Evolutionary conservation across 441 rosid species (phyloP).

Genomic region (Euphorbia schlechtendalii): DNA sequence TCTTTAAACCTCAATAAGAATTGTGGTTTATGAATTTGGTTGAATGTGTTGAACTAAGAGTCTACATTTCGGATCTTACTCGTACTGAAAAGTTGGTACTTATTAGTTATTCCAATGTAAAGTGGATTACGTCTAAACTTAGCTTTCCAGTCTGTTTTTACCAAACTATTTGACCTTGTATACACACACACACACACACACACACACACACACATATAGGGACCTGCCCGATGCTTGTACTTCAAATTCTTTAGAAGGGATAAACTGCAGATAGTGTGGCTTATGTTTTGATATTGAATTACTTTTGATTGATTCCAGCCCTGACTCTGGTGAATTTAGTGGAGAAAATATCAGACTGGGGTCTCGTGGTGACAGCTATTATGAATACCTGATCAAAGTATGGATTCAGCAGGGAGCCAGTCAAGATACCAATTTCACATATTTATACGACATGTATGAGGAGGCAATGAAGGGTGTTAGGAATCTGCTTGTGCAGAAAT

Average conservation of each 20-base stretch:
- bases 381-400: constrained; percentile 88
- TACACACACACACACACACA: too few species aligned
- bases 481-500: constrained; percentile 69
- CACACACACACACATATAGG: too few species aligned
- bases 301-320: constrained; percentile 43
- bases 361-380: constrained; percentile 98
- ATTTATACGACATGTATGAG: constrained; percentile 75
- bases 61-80: background rate
- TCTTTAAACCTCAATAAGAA: background rate
- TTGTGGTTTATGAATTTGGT: background rate
- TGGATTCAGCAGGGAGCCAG: constrained; percentile 82
- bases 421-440: constrained; percentile 42
- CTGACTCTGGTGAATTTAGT: constrained; percentile 73
- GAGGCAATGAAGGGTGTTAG: constrained; percentile 97
- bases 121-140: background rate
- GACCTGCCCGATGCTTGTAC: background rate
- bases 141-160: background rate
- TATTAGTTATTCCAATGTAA: background rate
- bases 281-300: constrained; percentile 13
- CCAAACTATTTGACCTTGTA: background rate
- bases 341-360: constrained; percentile 96
- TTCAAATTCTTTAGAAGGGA: background rate
- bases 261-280: background rate
- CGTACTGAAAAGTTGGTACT: background rate
- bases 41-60: background rate